A percentile compares a stretch with the other conserved stretches of the same genome.
Evolutionary conservation across 2,329 filamentous ascomycete species (phyloP).

Genomic region (Orbilia brochopaga): DNA sequence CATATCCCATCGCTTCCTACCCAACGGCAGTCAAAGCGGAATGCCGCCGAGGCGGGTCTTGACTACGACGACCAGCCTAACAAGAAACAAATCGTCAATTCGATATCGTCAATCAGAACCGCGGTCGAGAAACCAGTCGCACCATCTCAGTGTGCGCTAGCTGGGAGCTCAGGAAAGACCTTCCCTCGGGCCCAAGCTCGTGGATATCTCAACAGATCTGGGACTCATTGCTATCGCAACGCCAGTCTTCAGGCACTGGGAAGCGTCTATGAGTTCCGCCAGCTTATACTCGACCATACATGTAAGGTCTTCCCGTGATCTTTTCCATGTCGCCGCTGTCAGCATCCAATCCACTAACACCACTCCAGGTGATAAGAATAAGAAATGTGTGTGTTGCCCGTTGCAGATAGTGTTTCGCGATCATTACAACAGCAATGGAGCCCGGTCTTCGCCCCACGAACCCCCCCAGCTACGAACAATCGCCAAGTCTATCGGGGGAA

Average conservation of each 20-base stretch:
- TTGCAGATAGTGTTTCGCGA: conserved; percentile 19
- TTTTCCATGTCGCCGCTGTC: neutral
- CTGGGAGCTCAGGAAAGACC: no score
- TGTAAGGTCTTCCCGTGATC: conserved; percentile 16
- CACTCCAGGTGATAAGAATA: conserved; percentile 9
- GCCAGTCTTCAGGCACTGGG: conserved; percentile 38
- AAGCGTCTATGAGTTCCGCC: conserved; percentile 21
- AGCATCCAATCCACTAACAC: neutral
- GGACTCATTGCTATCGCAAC: conserved; percentile 42
- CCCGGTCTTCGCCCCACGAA: conserved; percentile 18
- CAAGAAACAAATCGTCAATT: conserved; percentile 6
- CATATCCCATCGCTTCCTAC: neutral
- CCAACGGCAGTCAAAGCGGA: neutral
- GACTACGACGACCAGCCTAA: neutral
- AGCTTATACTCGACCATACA: conserved; percentile 16
- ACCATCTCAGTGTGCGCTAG: no score
- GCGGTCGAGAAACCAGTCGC: no score
- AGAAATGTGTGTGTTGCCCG: conserved; percentile 18
- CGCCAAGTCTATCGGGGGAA: conserved; percentile 20
- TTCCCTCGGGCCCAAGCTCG: conserved; percentile 9
- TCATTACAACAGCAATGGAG: conserved; percentile 17
- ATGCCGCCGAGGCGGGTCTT: neutral
- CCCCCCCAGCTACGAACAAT: conserved; percentile 19
- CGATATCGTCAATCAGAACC: no score
- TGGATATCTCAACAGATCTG: conserved; percentile 26